Conservation (phyloP, 306 rosid genomes). For the Adenanthera pavonina region DNA sequence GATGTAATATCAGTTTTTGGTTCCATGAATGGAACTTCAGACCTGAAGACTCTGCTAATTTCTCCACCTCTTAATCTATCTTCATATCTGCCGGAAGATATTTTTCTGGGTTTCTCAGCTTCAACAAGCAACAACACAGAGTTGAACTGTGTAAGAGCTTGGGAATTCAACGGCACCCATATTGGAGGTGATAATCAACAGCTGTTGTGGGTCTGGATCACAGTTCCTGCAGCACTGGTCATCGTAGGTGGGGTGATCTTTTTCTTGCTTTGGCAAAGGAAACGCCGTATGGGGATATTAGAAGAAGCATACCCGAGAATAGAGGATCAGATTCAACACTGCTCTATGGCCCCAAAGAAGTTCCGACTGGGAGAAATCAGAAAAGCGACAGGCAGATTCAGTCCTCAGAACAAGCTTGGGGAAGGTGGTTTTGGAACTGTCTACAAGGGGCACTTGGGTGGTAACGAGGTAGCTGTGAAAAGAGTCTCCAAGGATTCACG, state of each 20-base stretch:
- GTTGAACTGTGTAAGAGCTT: constrained; percentile 61
- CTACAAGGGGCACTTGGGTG: constrained; percentile 58
- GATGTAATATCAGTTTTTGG: constrained; percentile 41
- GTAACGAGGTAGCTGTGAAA: constrained; percentile 74
- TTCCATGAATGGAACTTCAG: constrained; percentile 27
- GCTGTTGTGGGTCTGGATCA: constrained; percentile 58
- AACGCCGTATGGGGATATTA: not conserved
- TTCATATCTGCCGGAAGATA: constrained; percentile 46
- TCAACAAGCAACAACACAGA: constrained; percentile 63
- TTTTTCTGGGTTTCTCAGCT: constrained; percentile 71
- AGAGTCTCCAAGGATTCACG: constrained; percentile 64
- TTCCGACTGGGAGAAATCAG: constrained; percentile 53
- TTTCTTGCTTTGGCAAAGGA: constrained; percentile 38
- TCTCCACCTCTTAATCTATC: constrained; percentile 50
- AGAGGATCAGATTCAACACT: constrained; percentile 62
- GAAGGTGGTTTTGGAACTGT: constrained; percentile 89
- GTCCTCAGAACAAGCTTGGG: constrained; percentile 70
- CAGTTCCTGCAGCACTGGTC: constrained; percentile 31
- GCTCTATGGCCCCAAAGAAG: constrained; percentile 63
- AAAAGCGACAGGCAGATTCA: constrained; percentile 67
- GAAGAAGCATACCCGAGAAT: constrained; percentile 59
- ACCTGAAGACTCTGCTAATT: constrained; percentile 14
- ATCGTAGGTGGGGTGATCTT: constrained; percentile 36
- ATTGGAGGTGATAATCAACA: constrained; percentile 15
- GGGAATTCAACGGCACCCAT: constrained; percentile 51